phyloP scores from a whole-genome alignment of 2,329 filamentous ascomycete species.

The Fusarium nematophilum region DNA sequence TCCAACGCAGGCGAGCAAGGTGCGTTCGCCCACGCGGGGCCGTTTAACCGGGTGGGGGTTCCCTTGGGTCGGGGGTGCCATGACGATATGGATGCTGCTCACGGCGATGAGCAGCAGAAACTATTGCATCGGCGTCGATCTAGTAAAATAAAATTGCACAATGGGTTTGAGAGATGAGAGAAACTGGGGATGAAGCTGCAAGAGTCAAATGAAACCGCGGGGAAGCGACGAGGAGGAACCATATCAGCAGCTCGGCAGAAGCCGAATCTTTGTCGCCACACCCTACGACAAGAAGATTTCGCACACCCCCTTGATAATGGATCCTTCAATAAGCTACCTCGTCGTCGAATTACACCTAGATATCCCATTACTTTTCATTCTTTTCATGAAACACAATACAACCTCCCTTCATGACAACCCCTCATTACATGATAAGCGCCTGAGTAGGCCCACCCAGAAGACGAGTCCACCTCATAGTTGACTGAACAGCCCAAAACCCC shows the following conservation, averaged over 20 bases:
- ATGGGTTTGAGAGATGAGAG: neutral
- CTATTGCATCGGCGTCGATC: neutral
- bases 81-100: neutral
- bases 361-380: too few species aligned
- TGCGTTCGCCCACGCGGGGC: slow-evolving; percentile 24
- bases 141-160: too few species aligned
- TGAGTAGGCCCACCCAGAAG: slow-evolving; percentile 10
- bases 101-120: neutral
- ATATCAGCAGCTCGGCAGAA: neutral
- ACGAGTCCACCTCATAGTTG: slow-evolving; percentile 6
- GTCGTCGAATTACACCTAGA: too few species aligned
- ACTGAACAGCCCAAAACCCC: slow-evolving; percentile 13
- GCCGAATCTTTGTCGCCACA: slow-evolving; percentile 1
- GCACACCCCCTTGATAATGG: too few species aligned
- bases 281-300: too few species aligned
- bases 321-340: too few species aligned
- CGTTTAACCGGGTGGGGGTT: slow-evolving; percentile 20
- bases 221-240: neutral
- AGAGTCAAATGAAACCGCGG: neutral
- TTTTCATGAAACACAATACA: too few species aligned
- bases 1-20: slow-evolving; percentile 26
- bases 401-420: too few species aligned
- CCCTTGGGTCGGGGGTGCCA: neutral
- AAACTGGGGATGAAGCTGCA: neutral
- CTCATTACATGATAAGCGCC: slow-evolving; percentile 14